Evolutionary conservation across 345 rosid genomes (phyloP).

Genomic region (Hibiscus trionum): DNA sequence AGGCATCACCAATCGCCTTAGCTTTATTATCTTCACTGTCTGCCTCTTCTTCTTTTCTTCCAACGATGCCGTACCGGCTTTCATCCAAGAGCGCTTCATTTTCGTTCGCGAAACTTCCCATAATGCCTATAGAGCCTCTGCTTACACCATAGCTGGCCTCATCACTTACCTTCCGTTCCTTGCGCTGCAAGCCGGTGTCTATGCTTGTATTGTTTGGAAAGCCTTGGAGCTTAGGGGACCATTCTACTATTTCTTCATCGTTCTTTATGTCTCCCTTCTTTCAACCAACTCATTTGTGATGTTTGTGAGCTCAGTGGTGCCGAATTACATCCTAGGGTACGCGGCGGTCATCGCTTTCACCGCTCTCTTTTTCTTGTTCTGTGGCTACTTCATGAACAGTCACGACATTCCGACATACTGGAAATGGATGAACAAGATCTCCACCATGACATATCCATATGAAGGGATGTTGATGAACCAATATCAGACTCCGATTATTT

Average conservation of each 20-base stretch:
- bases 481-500: conserved; percentile 26
- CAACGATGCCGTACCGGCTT: conserved; percentile 63
- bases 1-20: conserved; percentile 54
- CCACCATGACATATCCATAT: conserved; percentile 61
- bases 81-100: conserved; percentile 64
- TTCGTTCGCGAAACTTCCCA: conserved; percentile 61
- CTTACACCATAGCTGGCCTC: conserved; percentile 54
- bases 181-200: conserved; percentile 41
- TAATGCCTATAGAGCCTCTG: conserved; percentile 57
- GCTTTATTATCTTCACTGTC: conserved; percentile 59
- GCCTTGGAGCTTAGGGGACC: conserved; percentile 42
- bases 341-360: conserved; percentile 64
- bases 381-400: conserved; percentile 59
- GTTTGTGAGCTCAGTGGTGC: conserved; percentile 62
- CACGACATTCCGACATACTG: conserved; percentile 39
- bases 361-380: conserved; percentile 59
- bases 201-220: conserved; percentile 48
- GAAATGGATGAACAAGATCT: conserved; percentile 68
- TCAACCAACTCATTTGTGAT: conserved; percentile 72
- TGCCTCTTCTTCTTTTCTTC: conserved; percentile 71
- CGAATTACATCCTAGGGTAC: conserved; percentile 57
- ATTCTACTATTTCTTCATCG: conserved; percentile 43
- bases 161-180: conserved; percentile 63
- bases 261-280: conserved; percentile 49
- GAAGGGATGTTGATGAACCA: conserved; percentile 66